Percentiles rank a stretch among this genome's conserved stretches.
Conservation (phyloP, 768 basidiomycete genomes). For the Mycena pura region DNA sequence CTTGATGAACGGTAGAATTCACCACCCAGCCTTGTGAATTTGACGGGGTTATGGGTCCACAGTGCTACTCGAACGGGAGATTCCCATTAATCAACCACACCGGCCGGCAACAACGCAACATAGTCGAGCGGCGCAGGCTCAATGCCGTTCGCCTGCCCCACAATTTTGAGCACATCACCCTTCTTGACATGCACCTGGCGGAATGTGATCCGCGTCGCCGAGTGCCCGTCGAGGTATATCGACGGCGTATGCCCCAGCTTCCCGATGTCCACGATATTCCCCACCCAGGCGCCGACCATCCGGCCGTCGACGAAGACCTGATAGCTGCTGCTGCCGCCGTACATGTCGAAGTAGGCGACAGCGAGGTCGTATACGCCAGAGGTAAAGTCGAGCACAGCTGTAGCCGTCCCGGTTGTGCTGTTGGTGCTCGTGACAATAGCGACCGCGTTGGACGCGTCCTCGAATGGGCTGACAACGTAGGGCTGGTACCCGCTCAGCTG, state of each 20-base stretch:
- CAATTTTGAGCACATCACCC: constrained; percentile 25
- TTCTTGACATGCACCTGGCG: constrained; percentile 16
- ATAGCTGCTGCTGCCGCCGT: constrained; percentile 22
- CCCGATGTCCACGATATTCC: constrained; percentile 24
- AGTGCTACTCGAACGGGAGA: too few species aligned
- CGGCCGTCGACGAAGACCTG: constrained; percentile 12
- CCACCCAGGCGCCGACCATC: constrained; percentile 21
- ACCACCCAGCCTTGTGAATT: too few species aligned
- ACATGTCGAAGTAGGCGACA: constrained; percentile 24
- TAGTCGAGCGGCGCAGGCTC: constrained; percentile 27
- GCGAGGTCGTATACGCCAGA: constrained; percentile 25
- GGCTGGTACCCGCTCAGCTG: constrained; percentile 18
- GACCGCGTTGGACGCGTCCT: constrained; percentile 17
- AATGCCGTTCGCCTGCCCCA: constrained; percentile 22
- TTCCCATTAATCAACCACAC: constrained; percentile 21
- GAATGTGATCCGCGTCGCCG: constrained; percentile 26
- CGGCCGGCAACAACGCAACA: constrained; percentile 22
- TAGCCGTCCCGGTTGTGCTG: constrained; percentile 21
- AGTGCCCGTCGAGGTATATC: constrained; percentile 23
- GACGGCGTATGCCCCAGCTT: constrained; percentile 25
- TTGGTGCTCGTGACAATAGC: constrained; percentile 22
- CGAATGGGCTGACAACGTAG: constrained; percentile 26
- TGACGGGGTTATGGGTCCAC: too few species aligned
- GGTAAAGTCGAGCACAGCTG: constrained; percentile 21
- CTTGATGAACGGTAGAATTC: too few species aligned